These are phyloP conservation scores for Colletotrichum sp. DNA, from an alignment of 2,329 filamentous ascomycete species.

Conservation along the genomic window DNA sequence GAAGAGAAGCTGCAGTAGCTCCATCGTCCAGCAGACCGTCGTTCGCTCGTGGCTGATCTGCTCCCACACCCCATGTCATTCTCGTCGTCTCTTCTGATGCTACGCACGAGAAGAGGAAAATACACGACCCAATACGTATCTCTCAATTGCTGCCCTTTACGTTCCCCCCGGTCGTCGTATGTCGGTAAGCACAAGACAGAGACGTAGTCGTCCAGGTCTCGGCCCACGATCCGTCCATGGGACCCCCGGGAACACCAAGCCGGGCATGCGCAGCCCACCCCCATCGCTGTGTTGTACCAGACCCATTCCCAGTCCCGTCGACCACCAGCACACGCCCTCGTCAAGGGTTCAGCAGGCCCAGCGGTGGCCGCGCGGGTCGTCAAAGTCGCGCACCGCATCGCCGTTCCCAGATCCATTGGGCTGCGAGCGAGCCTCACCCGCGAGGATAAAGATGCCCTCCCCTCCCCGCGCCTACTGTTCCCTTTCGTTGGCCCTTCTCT, in stretches of 20 bases:
- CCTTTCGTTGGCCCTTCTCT: conserved; percentile 12
- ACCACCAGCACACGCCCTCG: background rate
- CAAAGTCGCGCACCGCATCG: conserved; percentile 22
- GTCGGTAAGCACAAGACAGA: background rate
- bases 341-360: background rate
- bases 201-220: background rate
- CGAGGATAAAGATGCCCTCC: conserved; percentile 23
- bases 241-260: conserved; percentile 7
- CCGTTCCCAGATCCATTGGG: conserved; percentile 21
- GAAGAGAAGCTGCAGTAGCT: background rate
- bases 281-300: conserved; percentile 16
- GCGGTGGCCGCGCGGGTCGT: background rate
- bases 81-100: background rate
- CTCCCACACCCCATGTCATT: background rate
- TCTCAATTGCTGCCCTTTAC: background rate
- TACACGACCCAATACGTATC: background rate
- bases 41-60: background rate
- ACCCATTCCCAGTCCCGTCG: background rate
- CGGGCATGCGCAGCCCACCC: background rate
- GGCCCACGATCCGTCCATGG: conserved; percentile 11
- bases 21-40: background rate
- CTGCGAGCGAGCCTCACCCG: conserved; percentile 12
- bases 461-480: conserved; percentile 15
- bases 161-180: background rate
- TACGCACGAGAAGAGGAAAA: background rate